Base-by-base conservation (phyloP, 2,329 filamentous ascomycete species). In the Knoxdaviesia proteae region DNA sequence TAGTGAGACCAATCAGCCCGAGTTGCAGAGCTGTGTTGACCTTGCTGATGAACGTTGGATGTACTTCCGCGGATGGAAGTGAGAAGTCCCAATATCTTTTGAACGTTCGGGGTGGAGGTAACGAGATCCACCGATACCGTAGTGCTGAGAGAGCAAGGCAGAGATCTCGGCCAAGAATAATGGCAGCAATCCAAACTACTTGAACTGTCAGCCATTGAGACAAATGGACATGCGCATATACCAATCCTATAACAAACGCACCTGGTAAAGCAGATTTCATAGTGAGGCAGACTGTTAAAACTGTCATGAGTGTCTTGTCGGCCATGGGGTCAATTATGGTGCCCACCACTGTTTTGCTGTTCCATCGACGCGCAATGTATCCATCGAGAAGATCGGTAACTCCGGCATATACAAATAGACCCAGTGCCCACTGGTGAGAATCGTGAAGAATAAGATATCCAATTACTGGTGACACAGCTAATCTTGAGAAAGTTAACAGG, bases 321-420 rank as follows among this genome's bases (percentile, higher is more conserved):
- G 90, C 90, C 81, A 94, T 90, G 5, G 90, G 90, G 54, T 94
- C 87, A 47, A 98, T 84, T 32, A 98, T 76, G 43, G 84, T 92
- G 43, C 90, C 90, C 7, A 96, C 84, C 1, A 98, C 88, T 0
- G 90, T 96, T 58, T 90, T 81, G 45, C 84, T 69, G 41, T 88
- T 80, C 76, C 81, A 96, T 46, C 69, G 72, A 36, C 90, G 74
- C 31, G 90, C 90, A 52, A 98, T 90, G 70, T 80, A 96, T 45
- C 90, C 90, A 57, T 98, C 90, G 3, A 96, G 70, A 6, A 94
- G 67, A 56, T 98, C 90, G 0, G 88, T 94, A 51, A 94, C 66
- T 39, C 84, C 86, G 3, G 90, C 88, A 56, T 94, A 94, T 41
- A 77, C 77, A 57, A 98, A 93, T n/a, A 98, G 68, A 2, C 75